Evolutionary conservation across 768 basidiomycete species (phyloP), one percentile per base, ranked within the genome.

Genomic region (Boletus subcaerulescens): DNA sequence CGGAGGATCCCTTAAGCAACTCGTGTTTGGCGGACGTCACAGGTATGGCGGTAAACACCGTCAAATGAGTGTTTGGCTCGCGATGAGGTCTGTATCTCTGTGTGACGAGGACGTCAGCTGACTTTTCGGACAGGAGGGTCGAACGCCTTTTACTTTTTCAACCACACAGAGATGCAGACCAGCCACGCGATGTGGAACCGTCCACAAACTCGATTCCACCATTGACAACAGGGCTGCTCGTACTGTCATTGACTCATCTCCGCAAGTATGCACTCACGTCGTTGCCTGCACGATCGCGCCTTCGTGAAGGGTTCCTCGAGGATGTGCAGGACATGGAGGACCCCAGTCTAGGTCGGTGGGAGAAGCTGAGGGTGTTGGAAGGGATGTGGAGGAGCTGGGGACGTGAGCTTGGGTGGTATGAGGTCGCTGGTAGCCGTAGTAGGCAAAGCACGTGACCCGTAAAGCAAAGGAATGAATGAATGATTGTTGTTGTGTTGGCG

Each of bases 341-440:
- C 63, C 84, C 88, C 1, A 74, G 74, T 57, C 66, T 95, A 48
- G 80, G 80, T 9, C 74, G 84, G 51, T 76, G 77, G 45, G 90
- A 90, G 63, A 93, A 95, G 73, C 66, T 91, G 65, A 73, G 78
- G 44, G 87, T 94, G 3, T 75, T 96, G 5, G 84, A 93, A 46
- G 73, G 91, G 65, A 93, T 96, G 84, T 93, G 93, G 91, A 82
- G 87, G 62, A 84, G 83, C 52, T 98, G 93, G 92, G 87, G 87
- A 1, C 71, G 62, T 8, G 73, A 76, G n/a, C 75, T 90, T 18
- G 85, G 81, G 18, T 93, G 85, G 89, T 72, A 70, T 20, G 59
- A 65, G 20, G 49, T 67, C 15, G 72, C 62, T 3, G 66, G 41
- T 32, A 33, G 26, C 8, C 29, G 40, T 18, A 11, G 41, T n/a